Evolutionary conservation across 2,329 filamentous ascomycete genomes (phyloP).

Genomic region (Curvularia sp.): DNA sequence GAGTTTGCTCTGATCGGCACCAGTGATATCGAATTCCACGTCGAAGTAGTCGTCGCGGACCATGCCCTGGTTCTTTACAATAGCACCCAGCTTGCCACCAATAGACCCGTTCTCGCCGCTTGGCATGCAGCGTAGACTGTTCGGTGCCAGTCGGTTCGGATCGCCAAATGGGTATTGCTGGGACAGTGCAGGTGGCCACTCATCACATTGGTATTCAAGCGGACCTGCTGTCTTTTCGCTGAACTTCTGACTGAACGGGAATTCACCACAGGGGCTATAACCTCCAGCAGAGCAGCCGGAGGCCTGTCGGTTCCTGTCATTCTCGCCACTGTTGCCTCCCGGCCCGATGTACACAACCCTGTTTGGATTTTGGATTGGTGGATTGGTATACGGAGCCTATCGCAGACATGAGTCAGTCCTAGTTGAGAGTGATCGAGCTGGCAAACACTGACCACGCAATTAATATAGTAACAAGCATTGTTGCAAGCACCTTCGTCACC

Average conservation of each 20-base stretch:
- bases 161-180: conserved; percentile 10
- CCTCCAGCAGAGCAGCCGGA: conserved; percentile 16
- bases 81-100: conserved; percentile 5
- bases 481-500: conserved; percentile 22
- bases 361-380: conserved; percentile 13
- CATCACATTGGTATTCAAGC: conserved; percentile 14
- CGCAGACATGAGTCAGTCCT: conserved; percentile 1
- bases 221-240: conserved; percentile 5
- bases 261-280: conserved; percentile 9
- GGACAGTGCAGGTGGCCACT: conserved; percentile 21
- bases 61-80: background rate
- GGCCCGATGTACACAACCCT: conserved; percentile 20
- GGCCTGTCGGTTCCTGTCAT: conserved; percentile 15
- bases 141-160: background rate
- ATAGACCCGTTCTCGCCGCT: conserved; percentile 10
- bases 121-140: conserved; percentile 20
- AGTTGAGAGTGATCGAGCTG: conserved; percentile 2
- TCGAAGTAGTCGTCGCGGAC: conserved; percentile 10
- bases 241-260: conserved; percentile 25
- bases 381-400: background rate
- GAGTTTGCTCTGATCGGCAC: conserved; percentile 17
- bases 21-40: conserved; percentile 11
- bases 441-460: conserved; percentile 13
- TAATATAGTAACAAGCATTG: conserved; percentile 28
- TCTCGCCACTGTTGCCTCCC: conserved; percentile 3